Conservation (phyloP, 148 eudicot species). For the Tetragonia tetragonoides region DNA sequence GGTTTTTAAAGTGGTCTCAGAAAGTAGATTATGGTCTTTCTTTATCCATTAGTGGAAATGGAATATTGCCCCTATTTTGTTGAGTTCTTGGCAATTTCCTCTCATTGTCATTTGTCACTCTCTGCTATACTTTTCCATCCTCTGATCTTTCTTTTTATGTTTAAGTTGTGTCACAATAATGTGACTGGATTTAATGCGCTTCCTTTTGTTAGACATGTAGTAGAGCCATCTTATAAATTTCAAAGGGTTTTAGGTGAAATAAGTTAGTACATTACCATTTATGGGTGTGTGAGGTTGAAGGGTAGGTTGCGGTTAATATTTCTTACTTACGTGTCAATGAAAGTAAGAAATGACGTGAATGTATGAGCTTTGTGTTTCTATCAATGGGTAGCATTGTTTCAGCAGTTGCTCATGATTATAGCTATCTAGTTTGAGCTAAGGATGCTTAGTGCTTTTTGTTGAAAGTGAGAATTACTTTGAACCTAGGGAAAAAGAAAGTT, state of each 20-base stretch:
- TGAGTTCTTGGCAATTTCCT: background rate
- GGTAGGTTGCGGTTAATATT: no score
- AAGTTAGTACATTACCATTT: background rate
- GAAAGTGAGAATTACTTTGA: no score
- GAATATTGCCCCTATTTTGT: background rate
- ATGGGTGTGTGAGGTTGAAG: background rate
- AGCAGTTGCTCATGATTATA: background rate
- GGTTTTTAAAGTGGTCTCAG: background rate
- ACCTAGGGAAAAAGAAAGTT: no score
- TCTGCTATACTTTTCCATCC: background rate
- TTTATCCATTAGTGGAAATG: slow-evolving; percentile 5
- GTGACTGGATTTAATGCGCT: background rate
- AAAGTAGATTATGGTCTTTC: background rate
- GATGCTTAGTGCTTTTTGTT: background rate
- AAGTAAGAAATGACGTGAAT: background rate
- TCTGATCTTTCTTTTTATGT: background rate
- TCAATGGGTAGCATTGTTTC: background rate
- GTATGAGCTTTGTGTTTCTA: background rate
- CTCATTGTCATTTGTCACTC: background rate
- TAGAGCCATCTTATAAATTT: background rate
- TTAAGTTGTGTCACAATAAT: background rate
- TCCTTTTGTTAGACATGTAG: background rate
- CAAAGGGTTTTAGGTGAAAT: background rate
- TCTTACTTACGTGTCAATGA: background rate
- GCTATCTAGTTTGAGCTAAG: background rate